phyloP scores from a whole-genome alignment of 352 stramenopile species.

The Globisporangium rhizosaccharum region DNA sequence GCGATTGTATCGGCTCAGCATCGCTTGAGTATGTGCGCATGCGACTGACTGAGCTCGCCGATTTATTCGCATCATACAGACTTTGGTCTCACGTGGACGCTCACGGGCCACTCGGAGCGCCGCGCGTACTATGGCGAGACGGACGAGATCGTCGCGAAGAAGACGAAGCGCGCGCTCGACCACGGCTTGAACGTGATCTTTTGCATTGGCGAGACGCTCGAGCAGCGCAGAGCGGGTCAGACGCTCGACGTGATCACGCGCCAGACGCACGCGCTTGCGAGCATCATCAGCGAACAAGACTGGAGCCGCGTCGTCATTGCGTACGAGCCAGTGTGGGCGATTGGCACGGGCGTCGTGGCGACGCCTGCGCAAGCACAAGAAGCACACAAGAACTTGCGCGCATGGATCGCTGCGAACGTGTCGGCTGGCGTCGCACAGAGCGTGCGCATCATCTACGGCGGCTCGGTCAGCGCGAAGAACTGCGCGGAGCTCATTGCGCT shows the following conservation, averaged over 20 bases:
- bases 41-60: background rate
- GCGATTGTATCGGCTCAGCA: background rate
- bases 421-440: slow-evolving; percentile 55
- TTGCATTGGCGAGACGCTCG: slow-evolving; percentile 95
- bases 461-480: slow-evolving; percentile 91
- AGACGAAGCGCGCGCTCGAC: slow-evolving; percentile 89
- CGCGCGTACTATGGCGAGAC: slow-evolving; percentile 90
- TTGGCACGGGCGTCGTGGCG: slow-evolving; percentile 95
- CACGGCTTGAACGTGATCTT: slow-evolving; percentile 96
- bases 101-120: slow-evolving; percentile 92
- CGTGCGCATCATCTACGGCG: slow-evolving; percentile 90
- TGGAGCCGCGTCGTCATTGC: slow-evolving; percentile 90
- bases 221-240: slow-evolving; percentile 84
- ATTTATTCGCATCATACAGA: slow-evolving; percentile 20
- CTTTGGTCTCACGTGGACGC: slow-evolving; percentile 69
- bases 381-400: slow-evolving; percentile 80
- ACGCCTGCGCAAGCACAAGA: slow-evolving; percentile 94
- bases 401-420: slow-evolving; percentile 72
- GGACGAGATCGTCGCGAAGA: slow-evolving; percentile 91
- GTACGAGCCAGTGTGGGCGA: slow-evolving; percentile 97
- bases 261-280: slow-evolving; percentile 92
- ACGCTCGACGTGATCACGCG: slow-evolving; percentile 91
- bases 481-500: slow-evolving; percentile 85
- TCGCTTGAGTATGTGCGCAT: background rate
- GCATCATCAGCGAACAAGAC: slow-evolving; percentile 79